Percentiles rank a stretch among this genome's conserved stretches.
Evolutionary conservation across 164 flowering plant genomes (phyloP).

Genomic region (Taxillus chinensis): DNA sequence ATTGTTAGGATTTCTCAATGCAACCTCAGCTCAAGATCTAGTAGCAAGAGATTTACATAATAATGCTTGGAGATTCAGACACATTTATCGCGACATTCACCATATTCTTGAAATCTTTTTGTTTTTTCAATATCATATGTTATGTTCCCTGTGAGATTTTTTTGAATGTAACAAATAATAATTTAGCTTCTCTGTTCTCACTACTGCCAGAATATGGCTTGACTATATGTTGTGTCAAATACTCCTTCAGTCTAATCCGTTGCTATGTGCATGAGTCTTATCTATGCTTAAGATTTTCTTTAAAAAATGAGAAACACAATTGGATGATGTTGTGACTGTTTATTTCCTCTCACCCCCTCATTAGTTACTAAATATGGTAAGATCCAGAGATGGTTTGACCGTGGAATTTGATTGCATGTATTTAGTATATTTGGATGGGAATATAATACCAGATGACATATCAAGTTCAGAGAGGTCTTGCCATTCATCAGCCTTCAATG

Average conservation of each 20-base stretch:
- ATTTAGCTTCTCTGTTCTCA: no score
- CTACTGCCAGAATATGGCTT: no score
- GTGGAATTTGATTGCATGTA: not conserved
- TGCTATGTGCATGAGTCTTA: no score
- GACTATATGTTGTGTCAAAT: no score
- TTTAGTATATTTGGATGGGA: no score
- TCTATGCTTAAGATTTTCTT: not conserved
- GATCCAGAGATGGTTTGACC: not conserved
- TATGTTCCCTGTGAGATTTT: not conserved
- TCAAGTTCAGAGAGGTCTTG: no score
- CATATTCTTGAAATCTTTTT: not conserved
- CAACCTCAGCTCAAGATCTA: constrained; percentile 90
- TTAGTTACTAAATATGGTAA: not conserved
- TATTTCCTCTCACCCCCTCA: not conserved
- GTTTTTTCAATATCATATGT: not conserved
- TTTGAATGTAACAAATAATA: no score
- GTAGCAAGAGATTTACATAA: constrained; percentile 84
- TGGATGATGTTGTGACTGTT: not conserved
- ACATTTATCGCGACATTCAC: constrained; percentile 74
- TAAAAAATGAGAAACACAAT: not conserved
- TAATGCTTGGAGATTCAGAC: constrained; percentile 80
- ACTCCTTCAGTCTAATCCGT: no score
- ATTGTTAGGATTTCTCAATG: constrained; percentile 72
- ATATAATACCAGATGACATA: no score
- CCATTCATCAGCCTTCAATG: no score